These are phyloP conservation scores for Helotiales sp. DNA, from an alignment of 2,329 filamentous ascomycete genomes.

Conservation along the genomic window DNA sequence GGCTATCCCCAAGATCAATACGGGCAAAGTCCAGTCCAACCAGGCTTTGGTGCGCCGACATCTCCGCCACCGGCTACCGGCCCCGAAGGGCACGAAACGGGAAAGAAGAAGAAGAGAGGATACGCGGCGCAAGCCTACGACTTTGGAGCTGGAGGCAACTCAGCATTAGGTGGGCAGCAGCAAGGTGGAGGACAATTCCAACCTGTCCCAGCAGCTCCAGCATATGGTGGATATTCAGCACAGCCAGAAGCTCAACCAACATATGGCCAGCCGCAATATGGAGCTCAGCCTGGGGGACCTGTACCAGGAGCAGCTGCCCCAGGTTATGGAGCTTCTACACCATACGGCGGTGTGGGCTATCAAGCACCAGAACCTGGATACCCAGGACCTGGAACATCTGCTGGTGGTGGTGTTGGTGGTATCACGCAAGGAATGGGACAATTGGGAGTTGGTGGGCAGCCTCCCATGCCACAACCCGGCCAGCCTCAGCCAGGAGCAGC, in stretches of 20 bases:
- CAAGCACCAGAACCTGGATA: constrained; percentile 70
- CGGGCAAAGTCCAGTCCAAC: constrained; percentile 41
- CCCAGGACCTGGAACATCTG: constrained; percentile 47
- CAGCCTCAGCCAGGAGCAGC: constrained; percentile 49
- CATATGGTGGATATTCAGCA: constrained; percentile 37
- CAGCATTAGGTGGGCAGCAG: constrained; percentile 64
- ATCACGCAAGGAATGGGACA: constrained; percentile 82
- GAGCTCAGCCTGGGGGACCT: constrained; percentile 37
- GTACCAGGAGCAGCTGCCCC: constrained; percentile 38
- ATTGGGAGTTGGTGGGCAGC: constrained; percentile 60
- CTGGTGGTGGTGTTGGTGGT: constrained; percentile 54
- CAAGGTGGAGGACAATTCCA: constrained; percentile 51
- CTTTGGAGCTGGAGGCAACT: constrained; percentile 85
- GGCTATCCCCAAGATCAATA: constrained; percentile 48
- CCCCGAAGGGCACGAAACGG: constrained; percentile 43
- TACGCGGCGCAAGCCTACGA: constrained; percentile 96
- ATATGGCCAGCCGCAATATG: constrained; percentile 33
- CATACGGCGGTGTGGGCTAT: constrained; percentile 54
- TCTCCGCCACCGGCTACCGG: constrained; percentile 33
- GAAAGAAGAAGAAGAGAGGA: constrained; percentile 86
- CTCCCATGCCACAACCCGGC: constrained; percentile 30
- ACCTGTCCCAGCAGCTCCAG: constrained; percentile 38
- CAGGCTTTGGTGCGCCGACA: constrained; percentile 26
- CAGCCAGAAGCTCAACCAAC: constrained; percentile 29
- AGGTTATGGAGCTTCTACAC: constrained; percentile 37